These are phyloP conservation scores for Melampsora larici-populina DNA, from an alignment of 1,284 basidiomycete genomes.

Conservation along the genomic window DNA sequence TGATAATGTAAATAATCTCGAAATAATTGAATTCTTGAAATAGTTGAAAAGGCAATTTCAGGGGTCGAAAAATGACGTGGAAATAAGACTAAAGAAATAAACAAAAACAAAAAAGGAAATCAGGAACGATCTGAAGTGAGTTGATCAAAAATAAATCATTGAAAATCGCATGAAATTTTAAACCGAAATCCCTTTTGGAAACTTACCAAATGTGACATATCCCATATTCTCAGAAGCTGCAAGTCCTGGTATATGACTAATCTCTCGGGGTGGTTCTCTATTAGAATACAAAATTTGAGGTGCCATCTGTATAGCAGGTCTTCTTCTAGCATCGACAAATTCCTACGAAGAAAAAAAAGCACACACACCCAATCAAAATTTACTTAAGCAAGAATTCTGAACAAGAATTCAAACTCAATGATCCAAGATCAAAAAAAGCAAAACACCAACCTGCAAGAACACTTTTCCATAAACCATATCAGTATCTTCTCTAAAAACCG, in stretches of 20 bases:
- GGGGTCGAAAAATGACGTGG: slow-evolving; percentile 87
- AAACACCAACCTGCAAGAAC: slow-evolving; percentile 78
- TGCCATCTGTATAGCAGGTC: slow-evolving; percentile 90
- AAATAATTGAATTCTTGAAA: slow-evolving; percentile 95
- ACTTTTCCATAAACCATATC: slow-evolving; percentile 95
- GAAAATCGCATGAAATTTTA: too few species aligned
- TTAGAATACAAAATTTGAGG: slow-evolving; percentile 98
- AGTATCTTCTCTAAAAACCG: slow-evolving; percentile 94
- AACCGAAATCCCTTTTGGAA: too few species aligned
- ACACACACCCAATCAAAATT: neutral
- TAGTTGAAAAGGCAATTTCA: slow-evolving; percentile 72
- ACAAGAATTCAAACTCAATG: neutral
- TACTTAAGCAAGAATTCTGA: neutral
- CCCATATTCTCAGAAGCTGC: slow-evolving; percentile 84
- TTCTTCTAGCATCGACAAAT: slow-evolving; percentile 94
- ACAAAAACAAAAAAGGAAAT: neutral
- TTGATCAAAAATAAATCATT: neutral
- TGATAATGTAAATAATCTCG: slow-evolving; percentile 98
- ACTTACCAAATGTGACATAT: slow-evolving; percentile 85
- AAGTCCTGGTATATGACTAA: slow-evolving; percentile 77
- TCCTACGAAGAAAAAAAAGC: slow-evolving; percentile 61
- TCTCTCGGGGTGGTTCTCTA: slow-evolving; percentile 91
- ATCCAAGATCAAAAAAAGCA: neutral
- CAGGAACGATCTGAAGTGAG: neutral
- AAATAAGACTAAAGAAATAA: slow-evolving; percentile 68